phyloP scores from a whole-genome alignment of 176 grass and related monocot species.

The Metroxylon sagu region DNA sequence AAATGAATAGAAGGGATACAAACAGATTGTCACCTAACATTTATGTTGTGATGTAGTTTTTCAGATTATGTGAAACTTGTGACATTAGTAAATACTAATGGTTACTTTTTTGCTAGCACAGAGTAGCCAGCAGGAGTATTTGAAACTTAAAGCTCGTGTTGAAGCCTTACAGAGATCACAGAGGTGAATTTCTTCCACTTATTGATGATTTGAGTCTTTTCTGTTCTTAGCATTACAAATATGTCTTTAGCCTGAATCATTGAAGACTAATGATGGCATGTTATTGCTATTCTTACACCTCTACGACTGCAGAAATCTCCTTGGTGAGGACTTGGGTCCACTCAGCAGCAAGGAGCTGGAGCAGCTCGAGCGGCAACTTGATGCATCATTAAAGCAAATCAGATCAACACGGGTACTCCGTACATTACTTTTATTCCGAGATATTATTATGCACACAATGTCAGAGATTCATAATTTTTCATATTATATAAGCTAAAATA shows the following conservation, averaged over 20 bases:
- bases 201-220: neutral
- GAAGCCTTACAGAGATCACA: conserved; percentile 67
- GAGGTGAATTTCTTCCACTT: conserved; percentile 33
- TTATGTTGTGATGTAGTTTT: no score
- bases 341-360: conserved; percentile 69
- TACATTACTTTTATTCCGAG: neutral
- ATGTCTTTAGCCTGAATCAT: no score
- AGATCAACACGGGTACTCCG: conserved; percentile 76
- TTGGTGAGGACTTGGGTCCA: conserved; percentile 67
- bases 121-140: conserved; percentile 76
- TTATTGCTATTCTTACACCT: neutral
- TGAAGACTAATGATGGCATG: no score
- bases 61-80: no score
- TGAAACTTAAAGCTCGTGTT: conserved; percentile 61
- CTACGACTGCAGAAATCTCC: conserved; percentile 57
- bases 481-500: no score
- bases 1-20: no score
- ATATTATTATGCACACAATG: no score
- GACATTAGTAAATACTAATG: no score
- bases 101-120: conserved; percentile 6
- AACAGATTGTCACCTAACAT: no score
- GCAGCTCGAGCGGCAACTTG: conserved; percentile 84
- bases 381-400: conserved; percentile 85
- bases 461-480: no score
- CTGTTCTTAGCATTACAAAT: no score